Conservation (phyloP, 2,329 filamentous ascomycete genomes). For the Hypoxylon sp. region DNA sequence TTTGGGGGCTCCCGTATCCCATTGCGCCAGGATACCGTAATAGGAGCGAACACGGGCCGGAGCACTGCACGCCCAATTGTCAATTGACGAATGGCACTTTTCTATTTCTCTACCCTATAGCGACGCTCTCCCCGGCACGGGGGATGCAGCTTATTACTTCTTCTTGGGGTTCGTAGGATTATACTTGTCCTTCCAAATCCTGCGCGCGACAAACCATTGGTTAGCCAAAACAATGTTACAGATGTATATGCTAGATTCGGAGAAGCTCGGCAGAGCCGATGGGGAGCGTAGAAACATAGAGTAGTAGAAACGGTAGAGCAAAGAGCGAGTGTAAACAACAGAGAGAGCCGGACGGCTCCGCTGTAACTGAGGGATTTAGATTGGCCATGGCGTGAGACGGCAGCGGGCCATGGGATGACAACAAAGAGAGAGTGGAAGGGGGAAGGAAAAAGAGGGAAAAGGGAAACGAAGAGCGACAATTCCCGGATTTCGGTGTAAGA, state of each 20-base stretch:
- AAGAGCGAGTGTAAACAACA: slow-evolving; percentile 12
- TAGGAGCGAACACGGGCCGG: slow-evolving; percentile 6
- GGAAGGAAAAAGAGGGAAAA: slow-evolving; percentile 7
- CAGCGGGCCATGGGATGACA: slow-evolving; percentile 30
- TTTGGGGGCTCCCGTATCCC: slow-evolving; percentile 11
- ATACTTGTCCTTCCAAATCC: slow-evolving; percentile 99
- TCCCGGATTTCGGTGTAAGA: slow-evolving; percentile 51
- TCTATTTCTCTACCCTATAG: slow-evolving; percentile 9
- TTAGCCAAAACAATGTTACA: slow-evolving; percentile 45
- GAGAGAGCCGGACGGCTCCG: slow-evolving; percentile 28
- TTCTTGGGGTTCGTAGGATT: slow-evolving; percentile 63
- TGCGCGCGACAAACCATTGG: slow-evolving; percentile 57
- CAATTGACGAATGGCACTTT: slow-evolving; percentile 32
- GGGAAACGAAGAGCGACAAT: slow-evolving; percentile 30
- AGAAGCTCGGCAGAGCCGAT: slow-evolving; percentile 35
- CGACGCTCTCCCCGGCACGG: not conserved
- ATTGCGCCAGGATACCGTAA: slow-evolving; percentile 33
- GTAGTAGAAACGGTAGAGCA: slow-evolving; percentile 8
- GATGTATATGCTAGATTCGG: slow-evolving; percentile 36
- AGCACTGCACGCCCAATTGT: slow-evolving; percentile 13
- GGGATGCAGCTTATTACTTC: slow-evolving; percentile 55
- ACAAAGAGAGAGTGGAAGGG: slow-evolving; percentile 11
- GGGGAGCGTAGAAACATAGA: slow-evolving; percentile 18
- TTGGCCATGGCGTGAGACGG: slow-evolving; percentile 34
- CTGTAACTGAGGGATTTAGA: slow-evolving; percentile 46